phyloP scores from a whole-genome alignment of 345 rosid species.

The Mallotus nudiflorus region DNA sequence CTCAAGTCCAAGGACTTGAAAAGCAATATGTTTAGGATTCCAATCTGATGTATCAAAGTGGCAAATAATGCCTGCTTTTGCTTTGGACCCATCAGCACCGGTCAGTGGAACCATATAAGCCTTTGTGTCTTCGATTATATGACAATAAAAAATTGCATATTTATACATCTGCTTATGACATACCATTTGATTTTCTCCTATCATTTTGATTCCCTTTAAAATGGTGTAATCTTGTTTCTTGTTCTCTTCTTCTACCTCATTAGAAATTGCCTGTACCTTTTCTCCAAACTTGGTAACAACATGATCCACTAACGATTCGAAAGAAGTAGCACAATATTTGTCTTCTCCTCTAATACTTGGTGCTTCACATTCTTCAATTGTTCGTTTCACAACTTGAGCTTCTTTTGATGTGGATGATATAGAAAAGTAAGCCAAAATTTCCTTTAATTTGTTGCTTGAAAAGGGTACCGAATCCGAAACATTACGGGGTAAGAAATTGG shows the following conservation, averaged over 20 bases:
- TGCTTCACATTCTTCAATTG: conserved; percentile 8
- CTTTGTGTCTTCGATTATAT: neutral
- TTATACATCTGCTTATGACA: conserved; percentile 22
- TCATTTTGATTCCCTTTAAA: neutral
- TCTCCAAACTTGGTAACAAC: conserved; percentile 1
- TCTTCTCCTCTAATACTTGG: conserved; percentile 20
- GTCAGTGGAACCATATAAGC: conserved; percentile 4
- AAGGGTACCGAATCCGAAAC: conserved; percentile 4
- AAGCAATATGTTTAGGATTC: conserved; percentile 23
- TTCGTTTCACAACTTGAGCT: neutral
- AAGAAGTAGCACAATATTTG: conserved; percentile 20
- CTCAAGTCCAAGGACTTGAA: conserved; percentile 13
- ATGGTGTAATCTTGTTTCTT: conserved; percentile 4
- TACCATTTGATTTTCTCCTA: conserved; percentile 4
- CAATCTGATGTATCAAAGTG: conserved; percentile 19
- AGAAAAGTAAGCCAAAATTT: conserved; percentile 1
- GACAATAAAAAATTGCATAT: conserved; percentile 22
- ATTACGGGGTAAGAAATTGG: conserved; percentile 14
- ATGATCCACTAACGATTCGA: conserved; percentile 19
- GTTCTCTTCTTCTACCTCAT: neutral
- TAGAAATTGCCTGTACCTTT: neutral
- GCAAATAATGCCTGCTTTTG: conserved; percentile 9
- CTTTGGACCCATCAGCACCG: conserved; percentile 12
- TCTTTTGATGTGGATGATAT: neutral
- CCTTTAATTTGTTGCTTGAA: neutral